Conservation (phyloP, 257 asterid species). For the Solanum microdontum region DNA sequence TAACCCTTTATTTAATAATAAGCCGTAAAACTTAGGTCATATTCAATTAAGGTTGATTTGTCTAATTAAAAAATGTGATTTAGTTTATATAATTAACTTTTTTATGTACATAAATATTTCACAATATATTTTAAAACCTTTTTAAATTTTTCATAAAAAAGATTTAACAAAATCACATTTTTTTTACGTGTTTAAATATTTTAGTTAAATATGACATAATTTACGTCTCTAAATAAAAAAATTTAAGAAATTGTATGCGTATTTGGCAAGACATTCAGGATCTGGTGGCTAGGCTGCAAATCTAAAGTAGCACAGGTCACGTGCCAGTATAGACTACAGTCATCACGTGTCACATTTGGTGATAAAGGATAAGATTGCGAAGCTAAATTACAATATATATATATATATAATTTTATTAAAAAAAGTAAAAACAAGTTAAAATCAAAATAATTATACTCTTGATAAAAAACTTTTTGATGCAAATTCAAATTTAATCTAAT, state of each 20-base stretch:
- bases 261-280: background rate
- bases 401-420: no score
- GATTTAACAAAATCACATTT: no score
- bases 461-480: accelerated
- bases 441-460: no score
- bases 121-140: no score
- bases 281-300: background rate
- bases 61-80: background rate
- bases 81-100: background rate
- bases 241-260: background rate
- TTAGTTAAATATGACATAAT: background rate
- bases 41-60: background rate
- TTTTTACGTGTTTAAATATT: background rate
- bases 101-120: background rate
- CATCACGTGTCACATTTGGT: background rate
- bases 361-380: background rate
- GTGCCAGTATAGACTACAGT: background rate
- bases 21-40: background rate
- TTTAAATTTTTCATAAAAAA: background rate
- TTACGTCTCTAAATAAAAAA: no score
- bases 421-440: no score
- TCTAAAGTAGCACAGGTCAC: background rate
- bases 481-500: no score
- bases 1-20: background rate
- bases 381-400: background rate